Evolutionary conservation across 2,329 filamentous ascomycete species (phyloP), one percentile per base, ranked within the genome.

Genomic region (Aureobasidium lini): DNA sequence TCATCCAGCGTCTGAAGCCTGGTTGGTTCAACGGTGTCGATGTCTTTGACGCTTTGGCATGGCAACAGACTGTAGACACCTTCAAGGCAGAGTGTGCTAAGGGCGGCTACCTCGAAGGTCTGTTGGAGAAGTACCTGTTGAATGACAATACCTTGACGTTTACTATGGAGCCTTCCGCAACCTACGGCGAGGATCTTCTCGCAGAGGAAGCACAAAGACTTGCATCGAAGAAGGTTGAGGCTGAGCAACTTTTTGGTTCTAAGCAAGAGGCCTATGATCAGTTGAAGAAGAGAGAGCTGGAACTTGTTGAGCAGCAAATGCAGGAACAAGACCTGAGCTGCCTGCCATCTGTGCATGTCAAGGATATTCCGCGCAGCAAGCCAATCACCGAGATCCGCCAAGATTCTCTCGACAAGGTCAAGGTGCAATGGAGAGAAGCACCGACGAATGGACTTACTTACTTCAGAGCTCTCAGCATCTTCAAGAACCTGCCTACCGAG

Each of bases 21-120:
- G 87, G 88, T 61, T 99, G 94, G 94, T 97, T 99, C 74, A 95
- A 94, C 60, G 94, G 93, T 5, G 85, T 91, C 3, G 90, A 97
- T 70, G 93, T 94, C 0, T 95, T 97, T 73, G 86, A 95, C 64
- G 86, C 90, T 11, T 78, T 99, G 37, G 88, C 90, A 2, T 97
- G 92, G 90, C 94, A 96, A 66, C 88, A 94, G 44, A 90, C 90
- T 0, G 86, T 97, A 3, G 78, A 86, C 29, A 85, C 85, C 6
- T 99, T 99, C 75, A 88, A 96, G 74, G 75, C 81, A 1, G 84
- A 85, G 67, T 86, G 93, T 65, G 84, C 85, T 1, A 78, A 89
- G 69, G 88, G 86, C 2, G 83, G 84, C 36, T 97, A 97, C 68
- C 79, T 99, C 3, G 92, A 97, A 70, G 79, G 84, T 1, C 75